phyloP scores from a whole-genome alignment of 1,284 basidiomycete species.

The Grifola frondosa region DNA sequence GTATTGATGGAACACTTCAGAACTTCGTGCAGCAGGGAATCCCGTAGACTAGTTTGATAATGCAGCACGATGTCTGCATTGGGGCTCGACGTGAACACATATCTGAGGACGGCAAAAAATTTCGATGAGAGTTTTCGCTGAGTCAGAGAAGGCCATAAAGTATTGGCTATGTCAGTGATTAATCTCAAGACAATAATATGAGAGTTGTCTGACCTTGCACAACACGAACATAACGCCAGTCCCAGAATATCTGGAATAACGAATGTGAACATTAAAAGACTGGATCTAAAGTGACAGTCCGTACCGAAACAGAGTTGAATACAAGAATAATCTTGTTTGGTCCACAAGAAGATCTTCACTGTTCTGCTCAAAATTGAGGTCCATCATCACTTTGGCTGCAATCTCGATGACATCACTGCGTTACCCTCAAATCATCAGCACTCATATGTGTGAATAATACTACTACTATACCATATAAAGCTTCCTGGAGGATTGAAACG shows the following conservation, averaged over 20 bases:
- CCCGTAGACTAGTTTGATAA: slow-evolving; percentile 41
- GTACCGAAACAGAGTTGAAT: slow-evolving; percentile 49
- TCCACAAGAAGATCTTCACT: slow-evolving; percentile 55
- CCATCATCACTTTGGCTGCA: slow-evolving; percentile 45
- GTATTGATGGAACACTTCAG: slow-evolving; percentile 47
- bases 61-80: slow-evolving; percentile 32
- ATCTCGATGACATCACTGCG: slow-evolving; percentile 48
- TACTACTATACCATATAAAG: slow-evolving; percentile 48
- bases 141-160: slow-evolving; percentile 1
- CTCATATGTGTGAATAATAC: slow-evolving; percentile 4
- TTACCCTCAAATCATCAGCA: slow-evolving; percentile 3
- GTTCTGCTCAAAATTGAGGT: slow-evolving; percentile 42
- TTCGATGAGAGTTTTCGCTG: slow-evolving; percentile 48
- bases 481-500: slow-evolving; percentile 53
- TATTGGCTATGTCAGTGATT: neutral
- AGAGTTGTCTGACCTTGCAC: slow-evolving; percentile 47
- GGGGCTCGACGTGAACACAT: slow-evolving; percentile 42
- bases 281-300: slow-evolving; percentile 39
- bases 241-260: slow-evolving; percentile 43
- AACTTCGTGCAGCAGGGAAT: slow-evolving; percentile 56
- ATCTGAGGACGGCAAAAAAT: slow-evolving; percentile 55
- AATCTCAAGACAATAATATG: neutral
- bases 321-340: slow-evolving; percentile 56
- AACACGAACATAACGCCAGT: slow-evolving; percentile 56
- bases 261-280: neutral